phyloP scores from a whole-genome alignment of 345 rosid genomes.

The Bruguiera sexangula region DNA sequence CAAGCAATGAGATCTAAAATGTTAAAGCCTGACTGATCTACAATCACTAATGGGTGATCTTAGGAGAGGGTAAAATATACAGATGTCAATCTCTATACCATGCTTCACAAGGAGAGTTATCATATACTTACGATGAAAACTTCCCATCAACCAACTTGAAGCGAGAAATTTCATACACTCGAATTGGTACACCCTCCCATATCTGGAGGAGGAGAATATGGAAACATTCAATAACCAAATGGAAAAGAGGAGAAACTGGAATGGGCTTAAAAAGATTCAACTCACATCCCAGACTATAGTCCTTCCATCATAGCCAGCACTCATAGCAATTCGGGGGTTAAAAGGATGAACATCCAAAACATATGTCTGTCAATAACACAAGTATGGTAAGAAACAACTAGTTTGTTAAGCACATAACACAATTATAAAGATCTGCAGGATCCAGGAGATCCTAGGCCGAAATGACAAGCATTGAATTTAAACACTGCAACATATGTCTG shows the following conservation, averaged over 20 bases:
- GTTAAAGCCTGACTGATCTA: too few species aligned
- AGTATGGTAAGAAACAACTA: conserved; percentile 9
- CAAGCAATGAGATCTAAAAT: too few species aligned
- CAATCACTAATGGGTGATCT: too few species aligned
- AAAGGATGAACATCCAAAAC: conserved; percentile 98
- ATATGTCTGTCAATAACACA: conserved; percentile 66
- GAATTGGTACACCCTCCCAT: conserved; percentile 97
- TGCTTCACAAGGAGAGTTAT: not conserved
- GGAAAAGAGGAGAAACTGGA: conserved; percentile 15
- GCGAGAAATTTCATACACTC: conserved; percentile 80
- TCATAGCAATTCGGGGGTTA: conserved; percentile 98
- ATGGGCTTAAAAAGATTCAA: conserved; percentile 27
- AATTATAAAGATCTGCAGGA: not conserved
- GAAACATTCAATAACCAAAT: conserved; percentile 15
- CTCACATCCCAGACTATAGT: conserved; percentile 99
- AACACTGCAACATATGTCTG: conserved; percentile 71
- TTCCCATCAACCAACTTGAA: conserved; percentile 99
- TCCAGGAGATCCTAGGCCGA: too few species aligned
- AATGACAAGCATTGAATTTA: too few species aligned
- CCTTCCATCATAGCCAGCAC: conserved; percentile 98
- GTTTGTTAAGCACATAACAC: not conserved
- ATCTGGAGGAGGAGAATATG: conserved; percentile 50
- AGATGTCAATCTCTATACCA: too few species aligned
- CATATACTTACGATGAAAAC: conserved; percentile 86
- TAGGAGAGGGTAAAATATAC: too few species aligned